Conservation (phyloP, 768 basidiomycete species). For the Dentipellis fragilis region DNA sequence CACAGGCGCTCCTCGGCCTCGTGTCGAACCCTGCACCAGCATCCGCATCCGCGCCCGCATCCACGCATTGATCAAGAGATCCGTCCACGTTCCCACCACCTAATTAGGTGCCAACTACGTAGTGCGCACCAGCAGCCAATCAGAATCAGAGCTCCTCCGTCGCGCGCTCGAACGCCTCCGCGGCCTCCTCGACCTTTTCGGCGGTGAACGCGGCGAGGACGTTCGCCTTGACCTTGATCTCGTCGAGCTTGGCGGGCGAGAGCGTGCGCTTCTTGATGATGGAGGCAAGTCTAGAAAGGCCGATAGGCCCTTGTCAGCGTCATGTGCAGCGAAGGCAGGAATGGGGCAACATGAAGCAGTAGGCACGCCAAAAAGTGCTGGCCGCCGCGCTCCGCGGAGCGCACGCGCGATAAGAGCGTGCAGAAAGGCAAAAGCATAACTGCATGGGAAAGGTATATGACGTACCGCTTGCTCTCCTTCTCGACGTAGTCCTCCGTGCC, state of each 20-base stretch:
- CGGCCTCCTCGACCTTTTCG: slow-evolving; percentile 21
- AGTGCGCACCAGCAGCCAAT: too few relatives aligned
- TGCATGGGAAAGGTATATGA: neutral
- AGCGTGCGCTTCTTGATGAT: slow-evolving; percentile 77
- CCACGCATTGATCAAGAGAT: too few relatives aligned
- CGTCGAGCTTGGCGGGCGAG: slow-evolving; percentile 73
- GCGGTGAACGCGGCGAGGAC: slow-evolving; percentile 56
- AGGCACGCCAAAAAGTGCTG: neutral
- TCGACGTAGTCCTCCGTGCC: slow-evolving; percentile 66
- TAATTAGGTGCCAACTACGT: too few relatives aligned
- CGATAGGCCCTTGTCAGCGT: slow-evolving; percentile 9
- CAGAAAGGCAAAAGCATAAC: too few relatives aligned
- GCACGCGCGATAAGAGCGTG: neutral
- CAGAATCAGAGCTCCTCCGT: slow-evolving; percentile 13
- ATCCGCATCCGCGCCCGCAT: too few relatives aligned
- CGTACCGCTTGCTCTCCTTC: slow-evolving; percentile 80
- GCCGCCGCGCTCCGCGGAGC: neutral
- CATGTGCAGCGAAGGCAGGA: slow-evolving; percentile 4
- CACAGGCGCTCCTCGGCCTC: too few relatives aligned
- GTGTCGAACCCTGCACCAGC: too few relatives aligned
- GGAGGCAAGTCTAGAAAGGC: slow-evolving; percentile 45
- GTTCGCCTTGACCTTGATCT: slow-evolving; percentile 89
- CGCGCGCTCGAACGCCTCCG: slow-evolving; percentile 13
- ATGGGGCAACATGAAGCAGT: neutral
- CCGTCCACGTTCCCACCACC: too few relatives aligned